Base-by-base conservation (phyloP, 2,329 filamentous ascomycete genomes). In the Pseudogymnoascus pannorum region DNA sequence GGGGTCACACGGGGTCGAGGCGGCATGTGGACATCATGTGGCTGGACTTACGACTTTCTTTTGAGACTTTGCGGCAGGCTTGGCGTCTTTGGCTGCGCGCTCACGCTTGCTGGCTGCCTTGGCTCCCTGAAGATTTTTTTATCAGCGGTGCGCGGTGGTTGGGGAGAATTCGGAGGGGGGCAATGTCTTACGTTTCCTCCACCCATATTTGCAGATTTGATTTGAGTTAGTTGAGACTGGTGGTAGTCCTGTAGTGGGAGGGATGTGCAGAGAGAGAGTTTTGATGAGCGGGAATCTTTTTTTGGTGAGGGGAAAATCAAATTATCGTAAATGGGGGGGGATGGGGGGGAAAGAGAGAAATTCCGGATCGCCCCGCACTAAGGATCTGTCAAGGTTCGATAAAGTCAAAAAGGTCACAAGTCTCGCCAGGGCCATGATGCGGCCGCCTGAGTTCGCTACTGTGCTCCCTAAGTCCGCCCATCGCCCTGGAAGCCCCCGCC, bases 91-190 rank as follows among this genome's bases (percentile, higher is more conserved):
- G 66, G 78, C 78, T 73, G 86, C 86, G 75, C 87, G 86, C 74
- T 88, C 87, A 67, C 87, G 87, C 83, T 89, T 89, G 76, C 87
- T 83, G 73, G 81, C 78, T 73, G 85, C 84, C 75, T 85, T 87
- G 74, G 82, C 83, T 77, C 85, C 85, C 82, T 85, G 60, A 36
- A 31, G 40, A 12, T 33, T 38, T 40, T 40, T 48, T 48, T 8
- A 4, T 48, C 40, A 48, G 20, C 40, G 22, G 20, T 24, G 18
- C 12, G 22, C 12, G 42, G 58, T 42, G 35, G 38, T 29, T 58
- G 35, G 58, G 29, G 58, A n/a, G n/a, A 40, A 3, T 59, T 59
- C 5, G 33, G 54, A 24, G 54, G 24, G 4, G 57, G 18, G 11
- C n/a, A n/a, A 24, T 38, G 57, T 35, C 57, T 36, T 38, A 59